These are phyloP conservation scores for Harringtonia lauricola DNA, from an alignment of 2,329 filamentous ascomycete species.

Conservation along the genomic window DNA sequence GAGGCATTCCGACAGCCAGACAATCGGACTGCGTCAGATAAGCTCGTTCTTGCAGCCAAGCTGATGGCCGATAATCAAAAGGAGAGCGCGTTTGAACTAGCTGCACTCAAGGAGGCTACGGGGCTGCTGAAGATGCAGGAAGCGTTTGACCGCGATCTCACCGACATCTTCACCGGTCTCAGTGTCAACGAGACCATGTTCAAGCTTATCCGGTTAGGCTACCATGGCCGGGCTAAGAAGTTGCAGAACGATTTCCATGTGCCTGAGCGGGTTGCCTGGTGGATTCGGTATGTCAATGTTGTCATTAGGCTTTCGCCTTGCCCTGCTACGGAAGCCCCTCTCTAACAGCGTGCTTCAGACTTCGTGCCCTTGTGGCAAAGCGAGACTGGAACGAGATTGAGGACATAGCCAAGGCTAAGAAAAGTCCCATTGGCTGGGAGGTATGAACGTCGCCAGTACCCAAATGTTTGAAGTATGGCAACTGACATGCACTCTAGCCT, in stretches of 20 bases:
- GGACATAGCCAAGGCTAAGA: conserved; percentile 66
- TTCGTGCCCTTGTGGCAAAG: conserved; percentile 80
- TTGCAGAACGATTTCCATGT: conserved; percentile 89
- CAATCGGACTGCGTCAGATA: conserved; percentile 63
- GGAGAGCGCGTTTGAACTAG: conserved; percentile 64
- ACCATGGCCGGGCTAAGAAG: conserved; percentile 76
- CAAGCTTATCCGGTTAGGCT: conserved; percentile 71
- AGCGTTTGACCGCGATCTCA: conserved; percentile 72
- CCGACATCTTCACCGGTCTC: conserved; percentile 66
- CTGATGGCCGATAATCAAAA: conserved; percentile 69
- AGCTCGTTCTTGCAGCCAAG: conserved; percentile 76
- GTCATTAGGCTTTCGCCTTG: too few relatives aligned
- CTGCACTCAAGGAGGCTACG: conserved; percentile 67
- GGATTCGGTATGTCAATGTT: conserved; percentile 46
- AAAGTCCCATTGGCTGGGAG: conserved; percentile 94
- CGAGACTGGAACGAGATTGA: conserved; percentile 90
- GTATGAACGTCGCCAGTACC: conserved; percentile 34
- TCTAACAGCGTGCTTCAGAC: conserved; percentile 28
- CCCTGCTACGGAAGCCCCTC: background rate
- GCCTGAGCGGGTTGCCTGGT: conserved; percentile 81
- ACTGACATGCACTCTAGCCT: conserved; percentile 40
- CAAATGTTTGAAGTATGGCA: too few relatives aligned
- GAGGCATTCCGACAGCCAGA: conserved; percentile 71
- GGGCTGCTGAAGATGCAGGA: conserved; percentile 80
- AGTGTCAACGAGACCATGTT: conserved; percentile 89